These are phyloP conservation scores for Phytophthora meadii DNA, from an alignment of 352 stramenopile species.

Conservation along the genomic window DNA sequence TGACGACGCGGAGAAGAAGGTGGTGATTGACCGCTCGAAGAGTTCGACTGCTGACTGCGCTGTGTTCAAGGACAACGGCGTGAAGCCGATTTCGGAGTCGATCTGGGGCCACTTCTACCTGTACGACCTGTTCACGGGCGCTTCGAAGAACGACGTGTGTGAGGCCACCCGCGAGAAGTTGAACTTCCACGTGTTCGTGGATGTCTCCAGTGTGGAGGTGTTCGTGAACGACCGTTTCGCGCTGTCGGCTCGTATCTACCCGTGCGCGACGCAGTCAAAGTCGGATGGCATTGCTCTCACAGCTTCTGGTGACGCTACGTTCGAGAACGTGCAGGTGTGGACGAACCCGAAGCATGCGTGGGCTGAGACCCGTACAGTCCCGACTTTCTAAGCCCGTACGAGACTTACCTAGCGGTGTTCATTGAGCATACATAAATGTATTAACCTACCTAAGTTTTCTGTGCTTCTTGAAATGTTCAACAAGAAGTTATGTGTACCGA, in stretches of 20 bases:
- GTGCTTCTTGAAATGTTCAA: too few species aligned
- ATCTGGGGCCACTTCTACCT: slow-evolving; percentile 66
- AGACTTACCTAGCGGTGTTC: too few species aligned
- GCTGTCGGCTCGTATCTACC: slow-evolving; percentile 72
- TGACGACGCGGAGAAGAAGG: slow-evolving; percentile 63
- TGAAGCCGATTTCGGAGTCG: slow-evolving; percentile 40
- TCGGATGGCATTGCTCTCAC: slow-evolving; percentile 68
- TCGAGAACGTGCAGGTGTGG: slow-evolving; percentile 73
- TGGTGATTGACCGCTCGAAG: slow-evolving; percentile 63
- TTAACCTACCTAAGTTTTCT: too few species aligned
- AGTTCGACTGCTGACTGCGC: slow-evolving; percentile 57
- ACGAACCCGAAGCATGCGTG: slow-evolving; percentile 70
- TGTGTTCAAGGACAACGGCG: slow-evolving; percentile 47
- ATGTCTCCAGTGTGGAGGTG: slow-evolving; percentile 32
- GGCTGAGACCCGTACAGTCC: slow-evolving; percentile 45
- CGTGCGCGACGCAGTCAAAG: slow-evolving; percentile 50
- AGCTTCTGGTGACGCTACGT: slow-evolving; percentile 50
- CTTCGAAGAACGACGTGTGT: slow-evolving; percentile 35
- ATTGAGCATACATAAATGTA: too few species aligned
- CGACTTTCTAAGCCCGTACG: slow-evolving; percentile 33
- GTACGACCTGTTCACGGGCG: slow-evolving; percentile 53
- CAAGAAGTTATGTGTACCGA: too few species aligned
- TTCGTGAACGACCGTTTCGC: slow-evolving; percentile 67
- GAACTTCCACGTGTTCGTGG: slow-evolving; percentile 68
- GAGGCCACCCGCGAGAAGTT: slow-evolving; percentile 52